Conservation (phyloP, 2,329 filamentous ascomycete species). For the Fusarium brachygibbosum region DNA sequence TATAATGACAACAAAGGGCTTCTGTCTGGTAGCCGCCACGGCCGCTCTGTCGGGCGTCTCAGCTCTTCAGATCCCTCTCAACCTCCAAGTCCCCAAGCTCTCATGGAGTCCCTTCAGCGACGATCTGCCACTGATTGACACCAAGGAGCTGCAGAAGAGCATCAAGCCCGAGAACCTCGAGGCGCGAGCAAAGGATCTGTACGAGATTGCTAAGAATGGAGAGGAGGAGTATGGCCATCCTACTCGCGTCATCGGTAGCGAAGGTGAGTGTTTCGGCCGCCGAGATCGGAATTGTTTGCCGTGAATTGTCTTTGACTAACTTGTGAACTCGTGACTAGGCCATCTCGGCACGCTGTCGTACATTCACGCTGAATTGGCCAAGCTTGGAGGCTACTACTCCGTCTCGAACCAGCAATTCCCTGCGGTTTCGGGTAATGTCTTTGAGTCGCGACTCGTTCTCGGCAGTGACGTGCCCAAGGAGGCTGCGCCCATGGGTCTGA, state of each 20-base stretch:
- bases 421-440: conserved; percentile 71
- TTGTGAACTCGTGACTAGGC: conserved; percentile 55
- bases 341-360: conserved; percentile 75
- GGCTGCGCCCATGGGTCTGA: conserved; percentile 72
- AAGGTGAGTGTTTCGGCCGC: conserved; percentile 59
- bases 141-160: conserved; percentile 66
- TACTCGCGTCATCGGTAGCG: conserved; percentile 77
- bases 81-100: conserved; percentile 37
- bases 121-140: conserved; percentile 62
- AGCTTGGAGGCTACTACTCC: conserved; percentile 71
- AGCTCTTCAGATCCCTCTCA: conserved; percentile 46
- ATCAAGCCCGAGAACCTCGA: conserved; percentile 71
- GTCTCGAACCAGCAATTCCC: conserved; percentile 74
- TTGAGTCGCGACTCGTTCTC: conserved; percentile 69
- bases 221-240: conserved; percentile 74
- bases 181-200: conserved; percentile 71
- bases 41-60: conserved; percentile 49
- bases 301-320: conserved; percentile 24
- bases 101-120: conserved; percentile 35
- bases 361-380: conserved; percentile 67
- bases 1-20: conserved; percentile 46
- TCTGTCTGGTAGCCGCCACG: conserved; percentile 46
- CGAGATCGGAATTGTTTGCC: conserved; percentile 4
- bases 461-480: conserved; percentile 64
- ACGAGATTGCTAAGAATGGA: conserved; percentile 70